Base-by-base conservation (phyloP, 2,329 filamentous ascomycete species). In the Trichophyton schoenleinii region DNA sequence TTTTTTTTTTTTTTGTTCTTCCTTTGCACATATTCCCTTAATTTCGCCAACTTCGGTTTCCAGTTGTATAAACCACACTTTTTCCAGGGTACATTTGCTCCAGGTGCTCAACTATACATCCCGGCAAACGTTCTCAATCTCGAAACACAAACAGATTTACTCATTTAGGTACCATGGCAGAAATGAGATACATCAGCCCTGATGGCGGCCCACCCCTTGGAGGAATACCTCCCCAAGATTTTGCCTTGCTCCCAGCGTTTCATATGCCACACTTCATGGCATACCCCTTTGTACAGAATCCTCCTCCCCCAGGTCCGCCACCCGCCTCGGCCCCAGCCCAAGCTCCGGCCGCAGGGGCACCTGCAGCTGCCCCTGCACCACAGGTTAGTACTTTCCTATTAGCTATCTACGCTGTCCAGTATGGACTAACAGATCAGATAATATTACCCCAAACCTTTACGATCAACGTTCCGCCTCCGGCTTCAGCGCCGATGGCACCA, bases 121-220 rank as follows among this genome's bases (percentile, higher is more conserved):
- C 22, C n/a, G 9, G 15, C 31, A 36, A 55, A 36, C 31, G 34
- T 6, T 28, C 11, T 13, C 52, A 20, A 36, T 55, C n/a, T 9
- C 46, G 8, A 52, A 28, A 28, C 28, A n/a, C 52, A 55, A 36
- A 55, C 52, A 20, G 25, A 5, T 28, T 11, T 38, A 9, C 11
- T 44, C 52, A 8, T 36, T 20, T 38, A 28, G 3, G 48, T 11
- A 61, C 38, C n/a, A 64, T 64, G 59, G 61, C 61, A 9, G 57
- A 65, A 13, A 66, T 67, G 55, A 61, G 63, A 31, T 71, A 69
- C 61, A 63, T 70, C 18, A 73, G 70, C 11, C 63, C 66, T 22
- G 68, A 70, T 60, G 71, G 70, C 60, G 71, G 70, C 3, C 67
- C 69, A 59, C 72, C 72, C 15, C 69, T 69, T 61, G 66, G 68